Base-by-base conservation (phyloP, 176 grass and related monocot species). In the Guadua angustifolia region DNA sequence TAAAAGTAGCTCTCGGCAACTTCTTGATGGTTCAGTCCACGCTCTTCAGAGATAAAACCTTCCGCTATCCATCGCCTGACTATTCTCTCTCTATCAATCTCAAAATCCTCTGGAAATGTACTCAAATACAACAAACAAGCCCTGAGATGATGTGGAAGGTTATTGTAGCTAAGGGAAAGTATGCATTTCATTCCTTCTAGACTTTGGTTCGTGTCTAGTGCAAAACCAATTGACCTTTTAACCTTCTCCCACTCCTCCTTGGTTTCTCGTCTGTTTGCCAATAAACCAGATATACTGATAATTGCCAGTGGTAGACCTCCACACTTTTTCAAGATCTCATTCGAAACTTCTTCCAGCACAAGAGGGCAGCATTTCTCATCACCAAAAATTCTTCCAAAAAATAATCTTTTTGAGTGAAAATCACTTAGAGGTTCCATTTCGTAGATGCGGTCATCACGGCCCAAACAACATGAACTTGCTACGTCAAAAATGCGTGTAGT, bases 51-150 rank as follows among this genome's bases (percentile, higher is more conserved):
- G 52, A 89, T 63, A 13, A 89, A 85, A 9, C 82, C 87, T 85
- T 85, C 87, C n/a, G 82, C 76, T 8, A 89, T 74, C 87, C 87
- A 85, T 18, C 66, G 47, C 45, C 82, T 3, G 26, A 89, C 50
- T 15, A 89, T 7, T 19, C 17, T 75, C 1, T 68, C 29, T 18
- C 18, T 49, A 0, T 57, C 74, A 38, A 89, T 58, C 6, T 24
- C 11, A 64, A 1, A 0, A 9, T 39, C n/a, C 25, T 38, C 17
- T 3, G 9, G 50, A 38, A 80, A 80, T 36, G 4, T 68, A n/a
- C 62, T 80, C 7, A 80, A 80, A 22, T 50, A 50, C 47, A 50
- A 12, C 44, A 45, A 45, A 69, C 87, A 89, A 43, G 75, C 49
- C 65, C 78, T 79, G 3, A 85, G 46, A 26, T 50, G 0, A 44